Base-by-base conservation (phyloP, 352 stramenopile species). In the Thraustotheca clavata region DNA sequence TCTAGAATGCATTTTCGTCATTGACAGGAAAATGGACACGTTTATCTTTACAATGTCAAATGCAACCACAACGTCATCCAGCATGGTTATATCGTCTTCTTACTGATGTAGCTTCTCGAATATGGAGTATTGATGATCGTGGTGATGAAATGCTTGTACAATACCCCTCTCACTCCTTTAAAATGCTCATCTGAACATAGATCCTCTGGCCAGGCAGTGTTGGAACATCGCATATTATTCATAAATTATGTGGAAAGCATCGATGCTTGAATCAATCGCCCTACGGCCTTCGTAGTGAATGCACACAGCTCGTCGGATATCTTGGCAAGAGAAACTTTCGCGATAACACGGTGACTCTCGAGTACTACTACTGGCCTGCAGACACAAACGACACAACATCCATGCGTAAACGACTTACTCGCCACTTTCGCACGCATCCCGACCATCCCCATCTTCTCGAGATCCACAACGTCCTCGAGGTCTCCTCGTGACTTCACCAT, bases 171-270 rank as follows among this genome's bases (percentile, higher is more conserved):
- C n/a, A n/a, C n/a, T n/a, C n/a, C n/a, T n/a, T n/a, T n/a, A n/a
- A 35, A 34, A 2, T 62, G n/a, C 4, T 20, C 6, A 0, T 26
- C n/a, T 12, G 7, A 2, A 27, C n/a, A 8, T 65, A 65, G 57
- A 65, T 65, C 39, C 47, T 65, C 41, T 65, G 57, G 57, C 57
- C 57, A 12, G 57, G 57, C 8, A 65, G 57, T n/a, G 57, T 65
- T 8, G 57, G 57, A 29, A 65, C 57, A 34, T 52, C 57, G 36
- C 57, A 65, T 32, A 54, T 65, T 9, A 65, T 65, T 26, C 57
- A 65, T 20, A 65, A 65, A 54, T 27, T 65, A 14, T 65, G 57
- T 3, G 57, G 57, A 40, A 65, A 65, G 29, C 38, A 65, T 33
- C 57, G 57, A 7, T 22, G 32, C 1, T 32, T 65, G 20, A 46